Base-by-base conservation (phyloP, 1,284 basidiomycete species). In the Pulchroboletus neoregius region DNA sequence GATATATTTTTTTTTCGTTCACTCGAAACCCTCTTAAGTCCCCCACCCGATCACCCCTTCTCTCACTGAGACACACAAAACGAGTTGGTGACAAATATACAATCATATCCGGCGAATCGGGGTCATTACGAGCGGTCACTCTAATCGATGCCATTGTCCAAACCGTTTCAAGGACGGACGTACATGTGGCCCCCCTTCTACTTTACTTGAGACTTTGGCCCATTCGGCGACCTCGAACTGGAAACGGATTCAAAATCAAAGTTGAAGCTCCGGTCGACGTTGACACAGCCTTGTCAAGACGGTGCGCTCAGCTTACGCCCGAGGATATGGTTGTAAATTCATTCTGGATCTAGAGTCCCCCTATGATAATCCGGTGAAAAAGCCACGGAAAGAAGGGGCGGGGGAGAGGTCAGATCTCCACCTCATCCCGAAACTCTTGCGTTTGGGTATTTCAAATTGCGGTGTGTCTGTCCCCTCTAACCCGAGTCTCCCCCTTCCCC, bases 401-500 rank as follows among this genome's bases (percentile, higher is more conserved):
- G 20, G 20, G 20, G 20, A 20, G 20, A 4, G 20, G 20, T 20
- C 12, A 6, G 28, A 30, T 30, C 28, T 34, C 32, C 32, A 18
- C 11, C n/a, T 34, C 32, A 43, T 43, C 42, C 24, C 43, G 43
- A 44, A 43, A 39, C 46, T 61, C 55, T 62, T 50, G 46, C 16
- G 23, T 58, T 62, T 44, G 11, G 30, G 9, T 35, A 58, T 58
- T 58, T 58, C 49, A 58, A 58, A 58, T 62, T 30, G 15, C n/a
- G 28, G 11, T 12, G 24, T 7, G 24, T 10, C 4, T 20, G 20
- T 20, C 20, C 20, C 20, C n/a, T n/a, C n/a, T n/a, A n/a, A n/a
- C n/a, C n/a, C n/a, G n/a, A n/a, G n/a, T 20, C 20, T 20, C 2
- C 20, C 20, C 20, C 4, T 4, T 20, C 20, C 20, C 20, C 20